Evolutionary conservation across 768 basidiomycete species (phyloP).

Genomic region (Fomitopsis serialis): DNA sequence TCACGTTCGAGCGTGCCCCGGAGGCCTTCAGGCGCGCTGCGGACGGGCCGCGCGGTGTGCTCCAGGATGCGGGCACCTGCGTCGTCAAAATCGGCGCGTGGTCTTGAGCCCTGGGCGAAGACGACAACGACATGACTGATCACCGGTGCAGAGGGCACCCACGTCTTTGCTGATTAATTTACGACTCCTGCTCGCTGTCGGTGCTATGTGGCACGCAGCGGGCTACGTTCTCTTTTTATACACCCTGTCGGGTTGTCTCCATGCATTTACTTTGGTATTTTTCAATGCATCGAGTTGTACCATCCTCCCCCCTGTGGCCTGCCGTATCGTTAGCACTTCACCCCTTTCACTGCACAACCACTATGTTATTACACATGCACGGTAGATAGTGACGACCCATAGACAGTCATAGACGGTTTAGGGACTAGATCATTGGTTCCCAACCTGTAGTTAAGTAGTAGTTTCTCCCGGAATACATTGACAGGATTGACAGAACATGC

Average conservation of each 20-base stretch:
- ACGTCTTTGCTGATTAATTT: background rate
- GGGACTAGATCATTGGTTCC: background rate
- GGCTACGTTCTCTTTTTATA: background rate
- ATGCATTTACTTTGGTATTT: background rate
- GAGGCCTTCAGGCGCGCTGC: constrained; percentile 37
- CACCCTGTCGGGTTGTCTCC: background rate
- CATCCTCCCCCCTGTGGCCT: background rate
- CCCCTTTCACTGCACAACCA: background rate
- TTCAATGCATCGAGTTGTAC: background rate
- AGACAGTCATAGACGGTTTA: background rate
- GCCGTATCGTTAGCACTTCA: background rate
- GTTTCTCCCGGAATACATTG: background rate
- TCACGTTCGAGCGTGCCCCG: constrained; percentile 52
- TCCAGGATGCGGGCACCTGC: constrained; percentile 28
- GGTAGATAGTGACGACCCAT: background rate
- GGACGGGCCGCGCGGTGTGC: constrained; percentile 18
- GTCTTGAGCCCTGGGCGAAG: background rate
- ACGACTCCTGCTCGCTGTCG: background rate
- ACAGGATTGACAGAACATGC: background rate
- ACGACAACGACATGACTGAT: background rate
- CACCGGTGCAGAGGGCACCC: background rate
- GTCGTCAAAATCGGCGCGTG: constrained; percentile 25
- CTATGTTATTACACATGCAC: background rate
- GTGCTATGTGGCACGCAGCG: background rate
- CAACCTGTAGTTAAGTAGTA: background rate